Evolutionary conservation across 2,329 filamentous ascomycete species (phyloP).

Genomic region (Epichloe elymi): DNA sequence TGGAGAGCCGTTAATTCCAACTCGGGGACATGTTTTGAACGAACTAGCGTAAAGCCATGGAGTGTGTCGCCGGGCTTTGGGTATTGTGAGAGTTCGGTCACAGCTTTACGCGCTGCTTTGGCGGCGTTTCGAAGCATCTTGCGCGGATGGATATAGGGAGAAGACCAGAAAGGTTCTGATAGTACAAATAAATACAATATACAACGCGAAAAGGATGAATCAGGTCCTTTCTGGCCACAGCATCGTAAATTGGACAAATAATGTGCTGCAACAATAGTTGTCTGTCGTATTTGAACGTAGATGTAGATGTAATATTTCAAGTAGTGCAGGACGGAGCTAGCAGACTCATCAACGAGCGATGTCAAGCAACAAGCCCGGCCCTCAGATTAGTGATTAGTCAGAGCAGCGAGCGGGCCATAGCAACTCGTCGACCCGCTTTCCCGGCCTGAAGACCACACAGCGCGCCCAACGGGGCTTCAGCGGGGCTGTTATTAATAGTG

Average conservation of each 20-base stretch:
- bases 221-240: neutral
- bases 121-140: slow-evolving; percentile 41
- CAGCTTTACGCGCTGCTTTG: slow-evolving; percentile 43
- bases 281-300: too few relatives aligned
- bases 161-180: neutral
- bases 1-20: slow-evolving; percentile 84
- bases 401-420: too few relatives aligned
- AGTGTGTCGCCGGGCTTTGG: slow-evolving; percentile 74
- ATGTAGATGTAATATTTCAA: neutral
- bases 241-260: neutral
- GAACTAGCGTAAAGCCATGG: slow-evolving; percentile 83
- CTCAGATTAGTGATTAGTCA: too few relatives aligned
- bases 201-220: neutral
- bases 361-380: too few relatives aligned
- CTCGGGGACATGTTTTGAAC: slow-evolving; percentile 86
- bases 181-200: neutral
- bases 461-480: too few relatives aligned
- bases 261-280: neutral
- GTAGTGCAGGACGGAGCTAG: too few relatives aligned
- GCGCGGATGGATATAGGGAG: neutral
- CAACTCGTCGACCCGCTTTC: too few relatives aligned
- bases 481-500: too few relatives aligned
- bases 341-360: too few relatives aligned
- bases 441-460: too few relatives aligned
- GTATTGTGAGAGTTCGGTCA: slow-evolving; percentile 63